A percentile compares a stretch with the other conserved stretches of the same genome.
These are phyloP conservation scores for Trifolium repens DNA, from an alignment of 306 rosid genomes.

Conservation along the genomic window DNA sequence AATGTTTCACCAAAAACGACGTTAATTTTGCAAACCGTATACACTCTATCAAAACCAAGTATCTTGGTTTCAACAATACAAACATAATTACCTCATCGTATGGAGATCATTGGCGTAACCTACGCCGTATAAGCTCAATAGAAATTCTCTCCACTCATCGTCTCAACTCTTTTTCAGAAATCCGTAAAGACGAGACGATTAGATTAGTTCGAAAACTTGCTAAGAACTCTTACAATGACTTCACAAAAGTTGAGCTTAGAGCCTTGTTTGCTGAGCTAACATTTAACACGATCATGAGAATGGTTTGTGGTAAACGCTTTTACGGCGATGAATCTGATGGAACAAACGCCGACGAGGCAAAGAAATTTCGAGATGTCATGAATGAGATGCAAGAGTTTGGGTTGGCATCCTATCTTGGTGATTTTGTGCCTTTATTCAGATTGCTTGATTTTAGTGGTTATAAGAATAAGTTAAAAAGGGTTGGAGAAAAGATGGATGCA, in stretches of 20 bases:
- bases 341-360: constrained; percentile 44
- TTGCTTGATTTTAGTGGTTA: constrained; percentile 46
- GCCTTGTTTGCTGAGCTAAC: constrained; percentile 53
- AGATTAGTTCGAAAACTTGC: constrained; percentile 46
- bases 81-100: constrained; percentile 41
- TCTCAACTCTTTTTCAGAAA: constrained; percentile 45
- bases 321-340: constrained; percentile 45
- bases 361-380: constrained; percentile 46
- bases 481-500: constrained; percentile 47
- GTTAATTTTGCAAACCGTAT: constrained; percentile 61
- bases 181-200: constrained; percentile 55
- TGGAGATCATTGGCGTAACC: constrained; percentile 85
- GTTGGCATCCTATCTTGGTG: constrained; percentile 42
- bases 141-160: constrained; percentile 67
- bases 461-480: constrained; percentile 8
- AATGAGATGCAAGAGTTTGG: constrained; percentile 26
- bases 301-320: constrained; percentile 75
- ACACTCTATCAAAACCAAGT: constrained; percentile 36
- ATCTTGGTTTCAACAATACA: constrained; percentile 55
- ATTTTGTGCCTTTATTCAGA: constrained; percentile 53
- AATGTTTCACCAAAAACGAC: constrained; percentile 78
- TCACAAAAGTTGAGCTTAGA: constrained; percentile 47
- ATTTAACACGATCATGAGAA: constrained; percentile 64
- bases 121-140: constrained; percentile 65
- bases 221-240: background rate